Conservation (phyloP, 441 rosid genomes). For the Gossypium trilobum region DNA sequence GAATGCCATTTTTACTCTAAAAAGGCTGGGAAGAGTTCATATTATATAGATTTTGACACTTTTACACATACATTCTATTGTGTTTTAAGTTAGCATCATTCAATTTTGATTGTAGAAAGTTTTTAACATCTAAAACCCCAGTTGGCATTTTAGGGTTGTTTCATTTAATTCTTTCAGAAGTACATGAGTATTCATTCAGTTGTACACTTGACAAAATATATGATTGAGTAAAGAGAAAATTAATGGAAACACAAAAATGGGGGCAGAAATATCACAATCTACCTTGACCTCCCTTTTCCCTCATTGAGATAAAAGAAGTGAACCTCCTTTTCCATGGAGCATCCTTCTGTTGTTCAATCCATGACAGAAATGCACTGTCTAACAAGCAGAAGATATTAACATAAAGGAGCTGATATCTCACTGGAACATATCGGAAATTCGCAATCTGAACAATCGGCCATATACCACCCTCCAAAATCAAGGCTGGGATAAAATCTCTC, state of each 20-base stretch:
- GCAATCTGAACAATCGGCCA: conserved; percentile 89
- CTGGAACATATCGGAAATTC: conserved; percentile 76
- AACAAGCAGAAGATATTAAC: conserved; percentile 82
- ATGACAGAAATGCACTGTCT: conserved; percentile 83
- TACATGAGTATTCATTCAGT: neutral
- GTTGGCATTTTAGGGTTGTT: conserved; percentile 7
- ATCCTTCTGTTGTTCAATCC: conserved; percentile 89
- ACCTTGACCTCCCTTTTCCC: conserved; percentile 47
- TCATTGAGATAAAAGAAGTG: conserved; percentile 37
- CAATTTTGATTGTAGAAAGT: neutral
- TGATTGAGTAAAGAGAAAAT: neutral
- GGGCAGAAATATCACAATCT: conserved; percentile 26
- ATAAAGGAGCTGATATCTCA: conserved; percentile 81
- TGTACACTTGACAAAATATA: neutral
- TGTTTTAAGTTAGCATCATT: neutral
- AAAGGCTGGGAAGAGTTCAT: neutral
- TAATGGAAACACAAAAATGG: neutral
- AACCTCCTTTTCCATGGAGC: conserved; percentile 95
- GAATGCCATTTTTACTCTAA: neutral
- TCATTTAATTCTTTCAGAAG: neutral
- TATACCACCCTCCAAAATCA: conserved; percentile 75
- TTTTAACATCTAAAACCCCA: neutral
- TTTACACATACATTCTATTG: neutral
- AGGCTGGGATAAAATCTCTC: conserved; percentile 89
- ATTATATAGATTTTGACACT: neutral